These are phyloP conservation scores for Erysimum pusillum DNA, from an alignment of 441 rosid genomes.

Conservation along the genomic window DNA sequence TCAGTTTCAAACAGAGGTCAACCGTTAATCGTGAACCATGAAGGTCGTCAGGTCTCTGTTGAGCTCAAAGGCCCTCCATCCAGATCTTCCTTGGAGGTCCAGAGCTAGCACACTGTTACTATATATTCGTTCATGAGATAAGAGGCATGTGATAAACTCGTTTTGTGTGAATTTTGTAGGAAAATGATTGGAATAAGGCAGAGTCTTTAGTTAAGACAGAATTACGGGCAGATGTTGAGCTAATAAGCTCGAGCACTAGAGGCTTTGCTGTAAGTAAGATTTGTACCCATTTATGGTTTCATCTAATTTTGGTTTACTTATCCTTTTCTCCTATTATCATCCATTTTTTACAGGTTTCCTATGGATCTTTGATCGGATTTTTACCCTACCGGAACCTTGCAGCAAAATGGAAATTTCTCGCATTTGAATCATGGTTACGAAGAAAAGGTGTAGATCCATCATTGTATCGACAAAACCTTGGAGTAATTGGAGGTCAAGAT, in stretches of 20 bases:
- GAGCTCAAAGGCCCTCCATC: constrained; percentile 56
- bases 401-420: constrained; percentile 81
- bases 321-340: neutral
- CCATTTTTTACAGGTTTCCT: constrained; percentile 69
- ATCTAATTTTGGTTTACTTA: constrained; percentile 22
- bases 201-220: constrained; percentile 67
- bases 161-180: constrained; percentile 56
- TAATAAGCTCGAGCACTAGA: constrained; percentile 76
- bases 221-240: constrained; percentile 73
- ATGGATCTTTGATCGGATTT: constrained; percentile 86
- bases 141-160: constrained; percentile 36
- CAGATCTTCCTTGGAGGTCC: constrained; percentile 67
- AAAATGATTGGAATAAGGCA: constrained; percentile 78
- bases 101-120: constrained; percentile 20
- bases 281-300: constrained; percentile 24
- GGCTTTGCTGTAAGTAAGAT: constrained; percentile 80
- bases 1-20: constrained; percentile 48
- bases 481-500: constrained; percentile 73
- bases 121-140: constrained; percentile 10
- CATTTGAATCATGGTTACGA: constrained; percentile 93
- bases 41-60: constrained; percentile 47
- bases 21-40: constrained; percentile 38
- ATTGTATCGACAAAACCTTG: constrained; percentile 67
- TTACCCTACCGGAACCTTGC: constrained; percentile 87
- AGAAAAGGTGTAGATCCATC: constrained; percentile 90